Evolutionary conservation across 345 rosid species (phyloP).

Genomic region (Ceriops decandra): DNA sequence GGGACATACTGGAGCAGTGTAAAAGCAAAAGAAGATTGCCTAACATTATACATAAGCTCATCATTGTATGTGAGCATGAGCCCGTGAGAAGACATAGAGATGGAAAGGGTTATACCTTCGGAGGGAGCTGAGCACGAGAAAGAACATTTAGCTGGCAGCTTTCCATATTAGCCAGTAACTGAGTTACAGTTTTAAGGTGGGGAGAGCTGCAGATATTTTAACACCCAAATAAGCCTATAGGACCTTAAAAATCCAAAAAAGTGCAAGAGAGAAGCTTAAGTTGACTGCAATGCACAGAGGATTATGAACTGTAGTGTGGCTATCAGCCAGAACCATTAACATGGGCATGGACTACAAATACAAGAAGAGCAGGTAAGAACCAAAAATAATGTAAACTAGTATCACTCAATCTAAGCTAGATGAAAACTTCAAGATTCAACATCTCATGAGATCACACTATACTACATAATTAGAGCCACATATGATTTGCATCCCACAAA

Average conservation of each 20-base stretch:
- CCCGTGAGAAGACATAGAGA: neutral
- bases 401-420: neutral
- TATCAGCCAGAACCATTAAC: too few relatives aligned
- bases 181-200: slow-evolving; percentile 51
- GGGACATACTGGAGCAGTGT: neutral
- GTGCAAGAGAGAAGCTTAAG: neutral
- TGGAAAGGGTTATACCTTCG: slow-evolving; percentile 14
- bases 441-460: neutral
- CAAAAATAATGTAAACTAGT: neutral
- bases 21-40: neutral
- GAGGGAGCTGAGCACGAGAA: slow-evolving; percentile 25
- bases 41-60: neutral
- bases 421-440: neutral
- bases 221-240: slow-evolving; percentile 9
- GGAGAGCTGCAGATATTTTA: slow-evolving; percentile 44
- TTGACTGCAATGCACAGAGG: neutral
- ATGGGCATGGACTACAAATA: neutral
- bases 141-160: slow-evolving; percentile 50
- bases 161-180: slow-evolving; percentile 62
- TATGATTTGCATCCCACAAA: neutral
- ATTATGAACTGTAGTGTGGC: too few relatives aligned
- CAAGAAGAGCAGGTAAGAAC: neutral
- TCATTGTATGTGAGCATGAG: too few relatives aligned
- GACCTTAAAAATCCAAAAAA: too few relatives aligned
- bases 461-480: too few relatives aligned